Percentiles rank a stretch among this genome's conserved stretches.
These are phyloP conservation scores for Talaromyces albobiverticillius DNA, from an alignment of 2,329 filamentous ascomycete species.

Conservation along the genomic window DNA sequence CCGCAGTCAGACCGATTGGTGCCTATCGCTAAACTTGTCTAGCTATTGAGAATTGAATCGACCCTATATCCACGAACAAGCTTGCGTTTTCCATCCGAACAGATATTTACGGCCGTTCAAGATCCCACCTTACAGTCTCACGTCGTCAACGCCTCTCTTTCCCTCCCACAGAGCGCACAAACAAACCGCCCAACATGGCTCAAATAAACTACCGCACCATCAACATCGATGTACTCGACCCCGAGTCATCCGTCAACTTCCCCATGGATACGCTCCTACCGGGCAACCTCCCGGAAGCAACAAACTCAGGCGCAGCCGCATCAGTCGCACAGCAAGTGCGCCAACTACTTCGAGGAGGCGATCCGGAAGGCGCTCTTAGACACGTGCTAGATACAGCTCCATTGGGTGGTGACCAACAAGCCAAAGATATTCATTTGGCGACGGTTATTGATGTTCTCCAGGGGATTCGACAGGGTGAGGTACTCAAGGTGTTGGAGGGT, in stretches of 20 bases:
- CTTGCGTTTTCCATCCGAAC: neutral
- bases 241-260: constrained; percentile 89
- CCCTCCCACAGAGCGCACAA: neutral
- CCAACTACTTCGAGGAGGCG: constrained; percentile 81
- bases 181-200: constrained; percentile 29
- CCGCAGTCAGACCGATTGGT: constrained; percentile 5
- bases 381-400: constrained; percentile 83
- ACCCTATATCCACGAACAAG: neutral
- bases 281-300: constrained; percentile 63
- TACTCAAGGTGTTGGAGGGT: constrained; percentile 80
- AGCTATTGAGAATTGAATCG: neutral
- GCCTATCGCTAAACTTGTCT: constrained; percentile 10
- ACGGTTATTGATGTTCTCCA: constrained; percentile 91
- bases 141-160: neutral
- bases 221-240: constrained; percentile 87
- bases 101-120: neutral
- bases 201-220: constrained; percentile 75
- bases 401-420: constrained; percentile 52
- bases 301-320: constrained; percentile 74
- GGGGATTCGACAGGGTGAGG: constrained; percentile 93
- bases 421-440: constrained; percentile 80
- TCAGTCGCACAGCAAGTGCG: constrained; percentile 76
- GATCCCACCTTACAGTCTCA: neutral
- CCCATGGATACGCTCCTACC: constrained; percentile 80
- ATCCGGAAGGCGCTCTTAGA: constrained; percentile 80